phyloP scores from a whole-genome alignment of 305 asterid species.

The Fraxinus dipetala region DNA sequence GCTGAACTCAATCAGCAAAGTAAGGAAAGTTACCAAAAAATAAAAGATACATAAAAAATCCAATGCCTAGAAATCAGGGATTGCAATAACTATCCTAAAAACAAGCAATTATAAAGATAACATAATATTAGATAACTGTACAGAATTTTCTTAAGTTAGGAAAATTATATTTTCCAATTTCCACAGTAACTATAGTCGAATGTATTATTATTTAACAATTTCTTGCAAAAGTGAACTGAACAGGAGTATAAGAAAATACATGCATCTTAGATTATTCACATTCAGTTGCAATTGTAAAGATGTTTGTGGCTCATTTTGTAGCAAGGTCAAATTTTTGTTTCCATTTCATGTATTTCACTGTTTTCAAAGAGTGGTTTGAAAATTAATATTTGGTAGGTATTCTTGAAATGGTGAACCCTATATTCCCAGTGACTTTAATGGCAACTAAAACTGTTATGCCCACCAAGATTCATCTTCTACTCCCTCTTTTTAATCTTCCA shows the following conservation, averaged over 20 bases:
- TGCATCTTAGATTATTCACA: neutral
- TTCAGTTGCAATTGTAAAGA: neutral
- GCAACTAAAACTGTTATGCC: neutral
- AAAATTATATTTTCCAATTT: too few relatives aligned
- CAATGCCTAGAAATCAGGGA: too few relatives aligned
- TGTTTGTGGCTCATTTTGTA: neutral
- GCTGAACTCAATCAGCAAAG: too few relatives aligned
- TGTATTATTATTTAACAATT: neutral
- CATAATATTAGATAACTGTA: neutral
- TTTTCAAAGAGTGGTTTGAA: neutral
- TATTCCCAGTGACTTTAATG: neutral
- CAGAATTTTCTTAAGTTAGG: neutral
- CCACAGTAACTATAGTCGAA: neutral
- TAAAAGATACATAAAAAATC: too few relatives aligned
- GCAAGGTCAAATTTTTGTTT: neutral
- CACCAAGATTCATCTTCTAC: neutral
- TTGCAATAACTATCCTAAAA: too few relatives aligned
- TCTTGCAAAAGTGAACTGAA: neutral
- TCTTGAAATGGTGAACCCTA: neutral
- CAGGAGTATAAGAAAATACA: neutral
- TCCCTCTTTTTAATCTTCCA: neutral
- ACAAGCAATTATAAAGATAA: too few relatives aligned
- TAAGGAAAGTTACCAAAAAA: too few relatives aligned
- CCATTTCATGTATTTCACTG: neutral
- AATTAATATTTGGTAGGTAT: neutral